Base-by-base conservation (phyloP, 2,329 filamentous ascomycete species). In the Biscogniauxia marginata region DNA sequence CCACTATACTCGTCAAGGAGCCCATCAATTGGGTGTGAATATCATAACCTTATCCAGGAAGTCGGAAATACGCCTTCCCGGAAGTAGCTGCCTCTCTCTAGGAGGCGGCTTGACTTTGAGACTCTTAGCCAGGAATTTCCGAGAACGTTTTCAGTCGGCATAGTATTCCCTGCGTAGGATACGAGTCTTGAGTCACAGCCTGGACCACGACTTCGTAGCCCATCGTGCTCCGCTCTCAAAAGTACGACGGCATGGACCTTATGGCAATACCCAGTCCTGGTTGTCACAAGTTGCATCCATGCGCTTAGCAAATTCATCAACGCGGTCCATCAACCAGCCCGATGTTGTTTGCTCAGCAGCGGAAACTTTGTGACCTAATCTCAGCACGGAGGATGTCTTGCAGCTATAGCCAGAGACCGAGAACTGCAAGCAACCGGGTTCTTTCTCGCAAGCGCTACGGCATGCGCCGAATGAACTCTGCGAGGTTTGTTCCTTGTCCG, bases 261-360 rank as follows among this genome's bases (percentile, higher is more conserved):
- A 62, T 22, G 64, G 62, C 30, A 67, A 49, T n/a, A 67, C 55
- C 66, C 67, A 70, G 46, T 61, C 63, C 25, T 56, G 57, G 20
- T 47, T 34, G 16, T 54, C 34, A 46, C 67, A 70, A 16, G 23
- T 20, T 19, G 54, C 55, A 9, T 72, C 67, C 65, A 70, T 65
- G 7, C 58, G 58, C 21, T 65, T 49, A 11, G 64, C 50, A 52
- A 67, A 71, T 8, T 55, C 50, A n/a, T 68, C 60, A 5, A 72
- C 53, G 23, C 68, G 67, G 9, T 70, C 62, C 49, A 68, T 53
- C 54, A 71, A 65, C 69, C 69, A 72, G 9, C 70, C 70, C 2
- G 69, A 71, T 21, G 59, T 63, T 21, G 66, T 56, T 24, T 55
- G 58, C 47, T 60, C 55, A 25, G 53, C 46, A 6, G 60, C 54